These are phyloP conservation scores for Fusarium vanettenii DNA, from an alignment of 2,329 filamentous ascomycete genomes.

Conservation along the genomic window DNA sequence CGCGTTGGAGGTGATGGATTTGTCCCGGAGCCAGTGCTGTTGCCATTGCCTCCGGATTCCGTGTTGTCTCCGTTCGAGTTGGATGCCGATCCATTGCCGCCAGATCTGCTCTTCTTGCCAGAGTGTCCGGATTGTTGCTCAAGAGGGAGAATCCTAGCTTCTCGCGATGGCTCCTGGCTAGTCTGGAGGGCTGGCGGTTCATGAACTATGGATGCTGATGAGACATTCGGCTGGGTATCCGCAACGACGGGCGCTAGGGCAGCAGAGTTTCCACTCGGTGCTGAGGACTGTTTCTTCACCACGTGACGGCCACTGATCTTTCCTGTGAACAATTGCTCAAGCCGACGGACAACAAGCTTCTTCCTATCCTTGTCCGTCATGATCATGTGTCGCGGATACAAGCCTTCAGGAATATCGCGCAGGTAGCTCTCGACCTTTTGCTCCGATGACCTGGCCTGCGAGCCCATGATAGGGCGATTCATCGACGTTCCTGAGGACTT, in stretches of 20 bases:
- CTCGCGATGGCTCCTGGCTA: constrained; percentile 52
- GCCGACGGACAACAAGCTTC: constrained; percentile 78
- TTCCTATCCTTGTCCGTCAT: constrained; percentile 82
- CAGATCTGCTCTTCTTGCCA: constrained; percentile 55
- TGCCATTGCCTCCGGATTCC: constrained; percentile 53
- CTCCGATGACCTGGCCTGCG: constrained; percentile 57
- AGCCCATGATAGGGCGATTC: constrained; percentile 50
- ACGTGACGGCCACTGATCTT: constrained; percentile 62
- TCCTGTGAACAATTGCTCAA: constrained; percentile 87
- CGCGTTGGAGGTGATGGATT: constrained; percentile 56
- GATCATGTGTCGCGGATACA: constrained; percentile 69
- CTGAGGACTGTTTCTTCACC: constrained; percentile 37
- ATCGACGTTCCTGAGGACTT: constrained; percentile 57
- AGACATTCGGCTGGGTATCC: constrained; percentile 37
- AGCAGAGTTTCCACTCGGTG: constrained; percentile 20
- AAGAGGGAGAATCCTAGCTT: constrained; percentile 60
- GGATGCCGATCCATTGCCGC: constrained; percentile 58
- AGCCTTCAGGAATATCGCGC: constrained; percentile 76
- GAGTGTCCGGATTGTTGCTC: constrained; percentile 44
- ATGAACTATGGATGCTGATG: constrained; percentile 43
- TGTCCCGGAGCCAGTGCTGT: constrained; percentile 38
- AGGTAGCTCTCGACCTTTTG: constrained; percentile 77
- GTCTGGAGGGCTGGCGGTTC: constrained; percentile 46
- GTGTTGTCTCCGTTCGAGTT: constrained; percentile 62
- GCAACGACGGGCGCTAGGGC: constrained; percentile 40